Evolutionary conservation across 768 basidiomycete species (phyloP).

Genomic region (Nidularia pulvinata): DNA sequence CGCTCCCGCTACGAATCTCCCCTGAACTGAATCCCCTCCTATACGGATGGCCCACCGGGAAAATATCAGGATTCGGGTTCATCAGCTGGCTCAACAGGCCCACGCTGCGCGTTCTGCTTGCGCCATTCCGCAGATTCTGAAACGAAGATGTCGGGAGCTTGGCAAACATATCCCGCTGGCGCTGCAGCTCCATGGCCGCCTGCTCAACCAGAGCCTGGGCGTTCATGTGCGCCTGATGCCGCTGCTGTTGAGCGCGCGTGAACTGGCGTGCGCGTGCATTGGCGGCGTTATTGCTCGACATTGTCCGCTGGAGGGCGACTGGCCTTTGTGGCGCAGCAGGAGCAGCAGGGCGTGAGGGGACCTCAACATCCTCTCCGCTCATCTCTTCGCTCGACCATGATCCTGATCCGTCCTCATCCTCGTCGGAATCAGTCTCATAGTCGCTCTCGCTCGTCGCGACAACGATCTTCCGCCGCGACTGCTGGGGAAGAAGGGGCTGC

Average conservation of each 20-base stretch:
- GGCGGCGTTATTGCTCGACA: not conserved
- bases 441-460: conserved; percentile 54
- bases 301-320: not conserved
- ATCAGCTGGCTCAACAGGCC: conserved; percentile 70
- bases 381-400: conserved; percentile 62
- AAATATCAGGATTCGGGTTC: conserved; percentile 66
- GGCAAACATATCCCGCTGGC: conserved; percentile 70
- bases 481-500: conserved; percentile 22
- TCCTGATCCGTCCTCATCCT: conserved; percentile 38
- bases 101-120: conserved; percentile 30
- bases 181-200: conserved; percentile 63
- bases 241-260: conserved; percentile 16
- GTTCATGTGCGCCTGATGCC: conserved; percentile 12
- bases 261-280: not conserved
- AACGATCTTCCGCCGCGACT: conserved; percentile 42
- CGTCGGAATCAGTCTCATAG: conserved; percentile 47
- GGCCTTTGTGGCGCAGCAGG: conserved; percentile 5
- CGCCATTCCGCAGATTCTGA: conserved; percentile 41
- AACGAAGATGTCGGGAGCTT: conserved; percentile 72
- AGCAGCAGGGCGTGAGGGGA: conserved; percentile 14
- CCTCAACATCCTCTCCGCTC: conserved; percentile 24
- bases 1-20: conserved; percentile 29
- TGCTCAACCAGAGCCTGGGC: conserved; percentile 24
- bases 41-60: conserved; percentile 62
- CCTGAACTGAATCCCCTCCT: conserved; percentile 46